Percentiles rank a stretch among this genome's conserved stretches.
These are phyloP conservation scores for Trichoderma sp. DNA, from an alignment of 2,329 filamentous ascomycete genomes.

Conservation along the genomic window DNA sequence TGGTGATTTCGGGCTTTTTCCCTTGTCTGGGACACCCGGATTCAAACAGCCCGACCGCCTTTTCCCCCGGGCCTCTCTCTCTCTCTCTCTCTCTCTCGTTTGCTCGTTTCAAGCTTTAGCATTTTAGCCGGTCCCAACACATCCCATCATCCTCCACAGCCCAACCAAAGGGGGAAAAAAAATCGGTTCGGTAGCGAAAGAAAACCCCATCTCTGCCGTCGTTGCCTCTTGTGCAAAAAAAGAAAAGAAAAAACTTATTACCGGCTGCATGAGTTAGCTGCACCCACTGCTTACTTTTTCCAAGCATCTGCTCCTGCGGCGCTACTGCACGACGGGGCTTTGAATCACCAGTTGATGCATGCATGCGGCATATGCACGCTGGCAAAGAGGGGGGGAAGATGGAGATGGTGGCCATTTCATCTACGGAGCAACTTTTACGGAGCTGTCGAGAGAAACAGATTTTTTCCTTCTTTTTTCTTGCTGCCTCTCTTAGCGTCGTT, in stretches of 20 bases:
- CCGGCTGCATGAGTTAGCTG: conserved; percentile 7
- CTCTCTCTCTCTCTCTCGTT: not conserved
- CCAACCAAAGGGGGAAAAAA: not conserved
- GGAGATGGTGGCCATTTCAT: not conserved
- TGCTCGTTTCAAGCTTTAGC: not conserved
- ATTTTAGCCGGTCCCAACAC: not conserved
- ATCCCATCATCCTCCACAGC: not conserved
- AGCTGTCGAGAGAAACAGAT: not conserved
- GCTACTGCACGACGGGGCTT: conserved; percentile 12
- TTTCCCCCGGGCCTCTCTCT: not conserved
- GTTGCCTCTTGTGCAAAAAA: not conserved
- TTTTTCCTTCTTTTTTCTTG: not conserved
- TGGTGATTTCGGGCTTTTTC: not conserved
- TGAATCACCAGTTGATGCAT: conserved; percentile 11
- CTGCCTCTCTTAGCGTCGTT: not conserved
- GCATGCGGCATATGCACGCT: not conserved
- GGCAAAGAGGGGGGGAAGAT: not conserved
- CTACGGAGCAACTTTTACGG: not conserved
- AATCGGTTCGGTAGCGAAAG: not conserved
- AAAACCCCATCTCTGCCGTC: not conserved
- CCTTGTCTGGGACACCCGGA: not conserved
- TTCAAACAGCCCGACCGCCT: not conserved
- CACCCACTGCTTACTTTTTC: conserved; percentile 10
- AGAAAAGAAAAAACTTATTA: too few species aligned
- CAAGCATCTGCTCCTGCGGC: not conserved